Base-by-base conservation (phyloP, 1,284 basidiomycete genomes). In the Somion occarium region DNA sequence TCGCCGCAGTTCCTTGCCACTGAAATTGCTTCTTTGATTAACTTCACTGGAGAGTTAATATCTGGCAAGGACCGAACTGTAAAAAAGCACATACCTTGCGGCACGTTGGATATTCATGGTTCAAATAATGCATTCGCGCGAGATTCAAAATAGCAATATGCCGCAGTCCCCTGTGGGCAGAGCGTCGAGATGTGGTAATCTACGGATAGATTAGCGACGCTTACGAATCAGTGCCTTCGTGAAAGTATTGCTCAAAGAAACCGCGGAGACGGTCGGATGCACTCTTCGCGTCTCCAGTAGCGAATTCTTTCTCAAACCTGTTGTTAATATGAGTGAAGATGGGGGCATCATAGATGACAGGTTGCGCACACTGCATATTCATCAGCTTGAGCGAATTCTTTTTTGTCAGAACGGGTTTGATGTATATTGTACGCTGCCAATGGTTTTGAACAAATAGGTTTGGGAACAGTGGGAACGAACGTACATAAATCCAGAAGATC, bases 211-310 rank as follows among this genome's bases (percentile, higher is more conserved):
- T 43, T 38, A 12, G 23, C 26, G 30, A 26, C 18, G 70, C 88
- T 59, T 56, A 89, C 85, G 88, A 90, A 64, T 91, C 88, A 55
- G 80, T 84, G 19, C 73, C 76, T 48, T 85, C 82, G 58, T 89
- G 84, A 60, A 91, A 91, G 58, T 80, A 83, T 56, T 91, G 88
- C 61, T 91, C 88, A 56, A 91, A 91, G 64, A 88, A 91, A 46
- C 79, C 70, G 38, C 88, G 76, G 38, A 91, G 64, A 56, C 80
- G 83, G 58, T 91, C 88, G 2, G 79, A 73, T 0, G 87, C 85
- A 9, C 77, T 59, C 41, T 79, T 80, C 52, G 81, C 82, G 62
- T 91, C 87, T 0, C 85, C 86, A 4, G 78, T 76, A 11, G 76
- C 72, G 25, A 75, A 61, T 12, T 76, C 79, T 53, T 78, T 79